Conservation (phyloP, 169 alveolate genomes). For the Cryptosporidium felis region DNA sequence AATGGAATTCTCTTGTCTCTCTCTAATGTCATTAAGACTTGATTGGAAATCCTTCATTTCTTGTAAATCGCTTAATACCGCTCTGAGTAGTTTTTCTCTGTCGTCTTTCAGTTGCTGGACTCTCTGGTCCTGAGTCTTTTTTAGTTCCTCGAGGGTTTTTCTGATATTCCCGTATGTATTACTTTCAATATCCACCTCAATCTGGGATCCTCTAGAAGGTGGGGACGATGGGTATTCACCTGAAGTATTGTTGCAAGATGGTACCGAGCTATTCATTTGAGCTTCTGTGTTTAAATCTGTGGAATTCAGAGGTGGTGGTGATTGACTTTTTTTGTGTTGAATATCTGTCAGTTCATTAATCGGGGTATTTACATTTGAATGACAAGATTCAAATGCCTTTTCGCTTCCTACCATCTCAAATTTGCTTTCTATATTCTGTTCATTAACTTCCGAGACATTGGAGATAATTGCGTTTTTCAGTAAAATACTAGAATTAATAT, state of each 20-base stretch:
- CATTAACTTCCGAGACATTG: too few species aligned
- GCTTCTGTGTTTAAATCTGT: background rate
- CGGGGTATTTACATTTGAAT: too few species aligned
- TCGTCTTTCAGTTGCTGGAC: slow-evolving; percentile 64
- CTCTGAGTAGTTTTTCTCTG: slow-evolving; percentile 57
- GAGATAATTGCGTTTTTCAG: too few species aligned
- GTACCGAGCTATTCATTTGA: background rate
- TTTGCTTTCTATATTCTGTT: too few species aligned
- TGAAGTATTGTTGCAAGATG: background rate
- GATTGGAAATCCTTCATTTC: slow-evolving; percentile 65
- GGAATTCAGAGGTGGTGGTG: background rate
- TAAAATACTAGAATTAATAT: too few species aligned
- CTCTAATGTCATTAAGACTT: background rate
- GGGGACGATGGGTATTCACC: slow-evolving; percentile 55
- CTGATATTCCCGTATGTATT: slow-evolving; percentile 60
- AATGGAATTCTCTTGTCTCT: background rate
- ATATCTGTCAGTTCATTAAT: background rate
- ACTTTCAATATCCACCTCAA: slow-evolving; percentile 17
- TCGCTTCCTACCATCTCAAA: too few species aligned
- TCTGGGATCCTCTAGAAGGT: background rate
- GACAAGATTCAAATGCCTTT: too few species aligned
- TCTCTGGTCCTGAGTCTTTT: slow-evolving; percentile 70
- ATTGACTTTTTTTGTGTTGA: background rate
- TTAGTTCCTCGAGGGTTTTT: slow-evolving; percentile 53
- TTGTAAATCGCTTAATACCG: slow-evolving; percentile 52